phyloP scores from a whole-genome alignment of 345 rosid species.

The Murraya paniculata region DNA sequence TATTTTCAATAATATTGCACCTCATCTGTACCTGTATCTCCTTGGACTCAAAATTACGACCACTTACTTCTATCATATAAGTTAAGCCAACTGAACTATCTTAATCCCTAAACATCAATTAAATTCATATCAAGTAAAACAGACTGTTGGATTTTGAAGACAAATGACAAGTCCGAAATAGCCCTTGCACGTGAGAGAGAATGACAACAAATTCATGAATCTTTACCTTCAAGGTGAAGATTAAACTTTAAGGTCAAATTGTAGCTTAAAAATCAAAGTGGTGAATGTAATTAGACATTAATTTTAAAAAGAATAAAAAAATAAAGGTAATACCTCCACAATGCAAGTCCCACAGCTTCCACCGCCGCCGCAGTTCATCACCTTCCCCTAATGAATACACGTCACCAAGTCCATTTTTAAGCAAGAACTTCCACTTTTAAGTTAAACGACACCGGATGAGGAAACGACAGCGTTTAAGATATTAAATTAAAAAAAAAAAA shows the following conservation, averaged over 20 bases:
- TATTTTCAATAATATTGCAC: too few species aligned
- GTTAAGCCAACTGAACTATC: too few species aligned
- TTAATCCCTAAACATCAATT: too few species aligned
- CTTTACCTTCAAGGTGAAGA: too few species aligned
- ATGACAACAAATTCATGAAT: too few species aligned
- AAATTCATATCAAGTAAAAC: too few species aligned
- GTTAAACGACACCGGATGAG: background rate
- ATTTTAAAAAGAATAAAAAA: too few species aligned
- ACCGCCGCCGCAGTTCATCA: slow-evolving; percentile 93
- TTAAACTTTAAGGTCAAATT: too few species aligned
- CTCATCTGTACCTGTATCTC: too few species aligned
- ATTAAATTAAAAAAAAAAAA: slow-evolving; percentile 1
- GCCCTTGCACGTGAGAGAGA: fast-evolving
- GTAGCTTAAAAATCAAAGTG: too few species aligned
- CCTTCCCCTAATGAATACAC: slow-evolving; percentile 57
- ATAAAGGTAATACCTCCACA: slow-evolving; percentile 54
- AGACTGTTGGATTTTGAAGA: fast-evolving
- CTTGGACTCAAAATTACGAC: fast-evolving
- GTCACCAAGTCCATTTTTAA: background rate
- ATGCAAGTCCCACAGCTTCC: slow-evolving; percentile 97
- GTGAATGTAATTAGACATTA: too few species aligned
- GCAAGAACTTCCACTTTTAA: background rate
- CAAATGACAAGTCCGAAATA: fast-evolving
- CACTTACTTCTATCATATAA: too few species aligned
- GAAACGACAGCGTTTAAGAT: background rate